Percentiles rank a stretch among this genome's conserved stretches.
phyloP scores from a whole-genome alignment of 2,329 filamentous ascomycete genomes.

The Didymella sp. region DNA sequence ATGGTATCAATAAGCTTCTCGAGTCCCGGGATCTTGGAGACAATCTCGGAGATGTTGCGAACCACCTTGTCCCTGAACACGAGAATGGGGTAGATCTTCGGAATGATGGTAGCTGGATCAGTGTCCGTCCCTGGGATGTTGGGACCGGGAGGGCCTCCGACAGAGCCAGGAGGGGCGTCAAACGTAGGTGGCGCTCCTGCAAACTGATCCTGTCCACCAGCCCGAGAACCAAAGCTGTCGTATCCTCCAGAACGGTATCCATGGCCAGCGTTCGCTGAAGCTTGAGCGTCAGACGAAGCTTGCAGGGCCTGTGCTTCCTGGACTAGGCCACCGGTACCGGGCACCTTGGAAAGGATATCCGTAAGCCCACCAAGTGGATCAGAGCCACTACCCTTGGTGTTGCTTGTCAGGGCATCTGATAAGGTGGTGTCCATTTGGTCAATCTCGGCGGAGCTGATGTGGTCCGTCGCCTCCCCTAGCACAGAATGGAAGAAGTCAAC shows the following conservation, averaged over 20 bases:
- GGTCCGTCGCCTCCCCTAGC: slow-evolving; percentile 58
- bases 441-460: slow-evolving; percentile 58
- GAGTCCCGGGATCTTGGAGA: slow-evolving; percentile 90
- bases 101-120: slow-evolving; percentile 61
- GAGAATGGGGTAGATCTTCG: slow-evolving; percentile 90
- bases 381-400: slow-evolving; percentile 41
- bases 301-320: slow-evolving; percentile 57
- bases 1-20: slow-evolving; percentile 92
- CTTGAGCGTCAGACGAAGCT: slow-evolving; percentile 57
- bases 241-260: slow-evolving; percentile 56
- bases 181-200: slow-evolving; percentile 43
- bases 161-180: slow-evolving; percentile 54
- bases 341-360: slow-evolving; percentile 76
- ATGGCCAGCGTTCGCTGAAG: slow-evolving; percentile 46
- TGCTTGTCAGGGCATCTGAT: slow-evolving; percentile 47
- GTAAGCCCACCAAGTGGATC: slow-evolving; percentile 60
- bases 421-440: slow-evolving; percentile 56
- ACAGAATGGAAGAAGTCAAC: slow-evolving; percentile 61
- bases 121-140: slow-evolving; percentile 80
- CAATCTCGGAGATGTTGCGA: slow-evolving; percentile 80
- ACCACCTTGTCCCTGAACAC: slow-evolving; percentile 94
- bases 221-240: slow-evolving; percentile 50
- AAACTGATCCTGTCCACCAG: slow-evolving; percentile 51
- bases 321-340: slow-evolving; percentile 59
- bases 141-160: slow-evolving; percentile 54